A percentile compares a stretch with the other conserved stretches of the same genome.
These are phyloP conservation scores for Pseudozyma sp. DNA, from an alignment of 1,284 basidiomycete species.

Conservation along the genomic window DNA sequence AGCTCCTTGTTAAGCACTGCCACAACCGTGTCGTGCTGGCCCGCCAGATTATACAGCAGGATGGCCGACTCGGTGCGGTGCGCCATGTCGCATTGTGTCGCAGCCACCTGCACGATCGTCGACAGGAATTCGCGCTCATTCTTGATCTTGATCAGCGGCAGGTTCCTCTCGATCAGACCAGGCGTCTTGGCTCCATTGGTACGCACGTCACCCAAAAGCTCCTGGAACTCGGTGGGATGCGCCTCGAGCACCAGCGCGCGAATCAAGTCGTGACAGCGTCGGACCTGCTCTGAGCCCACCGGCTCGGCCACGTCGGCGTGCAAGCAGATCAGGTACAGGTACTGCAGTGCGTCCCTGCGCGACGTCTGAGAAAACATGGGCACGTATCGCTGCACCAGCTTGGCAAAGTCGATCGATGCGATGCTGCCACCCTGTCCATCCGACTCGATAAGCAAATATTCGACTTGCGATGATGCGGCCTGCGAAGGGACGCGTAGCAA, in stretches of 20 bases:
- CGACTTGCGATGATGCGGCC: conserved; percentile 79
- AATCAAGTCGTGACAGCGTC: conserved; percentile 86
- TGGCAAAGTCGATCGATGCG: conserved; percentile 77
- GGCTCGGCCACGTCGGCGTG: conserved; percentile 74
- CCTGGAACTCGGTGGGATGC: conserved; percentile 77
- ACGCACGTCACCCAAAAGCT: conserved; percentile 88
- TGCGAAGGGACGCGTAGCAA: conserved; percentile 83
- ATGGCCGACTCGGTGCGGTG: conserved; percentile 87
- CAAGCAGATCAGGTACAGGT: conserved; percentile 89
- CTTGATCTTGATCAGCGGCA: conserved; percentile 80
- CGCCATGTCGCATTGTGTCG: conserved; percentile 78
- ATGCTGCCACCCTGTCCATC: conserved; percentile 48
- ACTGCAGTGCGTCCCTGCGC: conserved; percentile 91
- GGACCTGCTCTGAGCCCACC: conserved; percentile 84
- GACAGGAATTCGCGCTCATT: conserved; percentile 81
- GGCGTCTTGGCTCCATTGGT: conserved; percentile 87
- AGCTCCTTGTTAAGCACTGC: conserved; percentile 87
- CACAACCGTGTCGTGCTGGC: conserved; percentile 89
- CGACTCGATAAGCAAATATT: conserved; percentile 40
- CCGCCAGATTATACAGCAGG: conserved; percentile 93
- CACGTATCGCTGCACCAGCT: conserved; percentile 91
- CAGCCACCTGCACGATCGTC: conserved; percentile 84
- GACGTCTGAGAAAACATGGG: conserved; percentile 90
- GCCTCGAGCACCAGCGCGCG: conserved; percentile 88
- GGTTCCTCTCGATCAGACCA: conserved; percentile 86